Percentiles rank a stretch among this genome's conserved stretches.
Conservation (phyloP, 1,139 yeast species). For the Lodderomyces elongisporus region DNA sequence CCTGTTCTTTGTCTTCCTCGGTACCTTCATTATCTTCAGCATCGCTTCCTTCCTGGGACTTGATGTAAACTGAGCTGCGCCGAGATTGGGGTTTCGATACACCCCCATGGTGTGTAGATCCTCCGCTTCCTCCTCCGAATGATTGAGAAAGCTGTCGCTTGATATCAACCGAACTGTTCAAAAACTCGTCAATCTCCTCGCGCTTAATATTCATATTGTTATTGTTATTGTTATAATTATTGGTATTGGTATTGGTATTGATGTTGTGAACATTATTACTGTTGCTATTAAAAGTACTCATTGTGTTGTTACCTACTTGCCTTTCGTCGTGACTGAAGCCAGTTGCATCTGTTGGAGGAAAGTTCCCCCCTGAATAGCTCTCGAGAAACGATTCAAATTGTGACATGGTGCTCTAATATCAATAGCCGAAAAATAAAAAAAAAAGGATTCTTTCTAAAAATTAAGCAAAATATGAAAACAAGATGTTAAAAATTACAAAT, state of each 20-base stretch:
- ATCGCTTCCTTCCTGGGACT: conserved; percentile 27
- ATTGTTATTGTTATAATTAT: too few species aligned
- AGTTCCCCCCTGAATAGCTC: conserved; percentile 1
- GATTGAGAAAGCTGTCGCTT: conserved; percentile 42
- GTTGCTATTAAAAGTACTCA: too few species aligned
- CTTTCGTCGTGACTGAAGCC: too few species aligned
- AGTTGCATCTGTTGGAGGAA: conserved; percentile 18
- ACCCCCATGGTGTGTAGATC: conserved; percentile 35
- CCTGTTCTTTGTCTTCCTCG: conserved; percentile 36
- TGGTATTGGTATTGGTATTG: too few species aligned
- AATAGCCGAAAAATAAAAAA: too few species aligned
- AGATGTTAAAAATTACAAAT: too few species aligned
- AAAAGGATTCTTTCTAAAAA: too few species aligned
- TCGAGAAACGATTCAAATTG: conserved; percentile 5
- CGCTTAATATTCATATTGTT: conserved; percentile 17
- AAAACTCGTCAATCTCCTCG: conserved; percentile 27
- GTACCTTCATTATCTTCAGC: conserved; percentile 24
- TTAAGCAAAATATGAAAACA: too few species aligned
- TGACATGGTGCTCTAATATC: conserved; percentile 4
- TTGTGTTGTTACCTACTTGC: too few species aligned
- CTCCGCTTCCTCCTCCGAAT: conserved; percentile 18
- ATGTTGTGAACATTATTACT: too few species aligned
- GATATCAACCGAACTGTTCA: conserved; percentile 33
- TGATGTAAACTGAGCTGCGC: conserved; percentile 29
- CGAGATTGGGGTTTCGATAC: conserved; percentile 40